Evolutionary conservation across 225 moss, liverwort and hornwort species (phyloP).

Genomic region (Ulota crispa): DNA sequence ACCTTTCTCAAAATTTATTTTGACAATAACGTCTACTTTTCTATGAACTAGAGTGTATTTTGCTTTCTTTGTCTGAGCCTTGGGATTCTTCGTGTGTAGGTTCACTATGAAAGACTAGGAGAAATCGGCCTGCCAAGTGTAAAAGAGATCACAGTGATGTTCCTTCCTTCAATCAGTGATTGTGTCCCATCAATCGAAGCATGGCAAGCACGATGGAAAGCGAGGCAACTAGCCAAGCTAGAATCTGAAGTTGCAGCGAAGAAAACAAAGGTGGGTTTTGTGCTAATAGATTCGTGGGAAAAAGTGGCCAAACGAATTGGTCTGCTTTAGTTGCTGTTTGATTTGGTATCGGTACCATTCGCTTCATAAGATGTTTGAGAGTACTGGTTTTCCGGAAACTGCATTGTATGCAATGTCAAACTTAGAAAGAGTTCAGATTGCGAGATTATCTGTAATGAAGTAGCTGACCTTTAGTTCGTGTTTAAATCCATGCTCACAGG

Average conservation of each 20-base stretch:
- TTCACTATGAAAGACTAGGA: conserved; percentile 87
- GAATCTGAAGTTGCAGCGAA: conserved; percentile 66
- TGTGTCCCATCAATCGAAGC: conserved; percentile 65
- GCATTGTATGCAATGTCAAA: background rate
- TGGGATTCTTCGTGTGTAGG: conserved; percentile 52
- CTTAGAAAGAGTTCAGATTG: conserved; percentile 2
- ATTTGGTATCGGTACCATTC: background rate
- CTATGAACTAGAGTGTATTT: conserved; percentile 6
- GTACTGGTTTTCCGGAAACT: background rate
- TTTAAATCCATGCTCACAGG: conserved; percentile 35
- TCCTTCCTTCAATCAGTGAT: conserved; percentile 68
- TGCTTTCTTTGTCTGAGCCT: conserved; percentile 3
- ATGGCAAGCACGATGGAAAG: conserved; percentile 78
- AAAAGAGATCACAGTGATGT: conserved; percentile 83
- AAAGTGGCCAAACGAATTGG: background rate
- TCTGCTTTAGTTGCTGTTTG: background rate
- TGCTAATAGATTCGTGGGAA: background rate
- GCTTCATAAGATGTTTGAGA: background rate
- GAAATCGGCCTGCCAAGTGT: conserved; percentile 83
- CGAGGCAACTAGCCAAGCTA: conserved; percentile 67
- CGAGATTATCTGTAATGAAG: conserved; percentile 12
- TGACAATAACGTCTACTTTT: background rate
- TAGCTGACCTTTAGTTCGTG: conserved; percentile 30
- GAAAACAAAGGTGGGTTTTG: conserved; percentile 60
- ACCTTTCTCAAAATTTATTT: background rate